These are phyloP conservation scores for Butyriboletus appendiculatus DNA, from an alignment of 1,284 basidiomycete species.

Conservation along the genomic window DNA sequence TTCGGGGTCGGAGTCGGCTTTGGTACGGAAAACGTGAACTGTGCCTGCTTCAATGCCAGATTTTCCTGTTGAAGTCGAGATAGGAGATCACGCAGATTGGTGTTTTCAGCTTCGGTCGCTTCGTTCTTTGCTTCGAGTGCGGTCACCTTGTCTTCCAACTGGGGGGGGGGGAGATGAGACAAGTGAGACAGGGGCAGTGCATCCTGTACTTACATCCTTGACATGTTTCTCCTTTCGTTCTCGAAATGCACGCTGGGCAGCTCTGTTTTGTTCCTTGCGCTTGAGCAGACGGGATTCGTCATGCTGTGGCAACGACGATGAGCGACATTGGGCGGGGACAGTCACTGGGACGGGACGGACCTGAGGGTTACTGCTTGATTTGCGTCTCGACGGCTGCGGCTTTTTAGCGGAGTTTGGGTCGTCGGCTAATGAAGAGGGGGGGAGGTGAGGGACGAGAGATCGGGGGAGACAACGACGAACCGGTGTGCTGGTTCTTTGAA, in stretches of 20 bases:
- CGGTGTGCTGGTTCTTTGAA: constrained; percentile 64
- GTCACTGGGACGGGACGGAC: constrained; percentile 32
- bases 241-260: constrained; percentile 82
- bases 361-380: constrained; percentile 42
- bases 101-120: constrained; percentile 65
- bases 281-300: constrained; percentile 75
- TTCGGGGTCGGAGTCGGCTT: constrained; percentile 37
- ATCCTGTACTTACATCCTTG: constrained; percentile 65
- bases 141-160: constrained; percentile 84
- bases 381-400: constrained; percentile 38
- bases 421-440: constrained; percentile 13
- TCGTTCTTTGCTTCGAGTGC: constrained; percentile 77
- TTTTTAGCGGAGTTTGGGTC: constrained; percentile 32
- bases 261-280: constrained; percentile 86
- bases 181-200: constrained; percentile 8
- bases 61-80: constrained; percentile 79
- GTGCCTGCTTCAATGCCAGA: constrained; percentile 64
- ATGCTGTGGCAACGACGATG: constrained; percentile 35
- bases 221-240: constrained; percentile 90
- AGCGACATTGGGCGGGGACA: neutral
- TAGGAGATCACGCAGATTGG: constrained; percentile 76
- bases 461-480: constrained; percentile 39
- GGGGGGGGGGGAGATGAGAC: constrained; percentile 14
- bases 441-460: constrained; percentile 2
- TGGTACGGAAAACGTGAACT: constrained; percentile 76